Percentiles rank a stretch among this genome's conserved stretches.
These are phyloP conservation scores for Krasilnikovozyma curviuscula DNA, from an alignment of 768 basidiomycete species.

Conservation along the genomic window DNA sequence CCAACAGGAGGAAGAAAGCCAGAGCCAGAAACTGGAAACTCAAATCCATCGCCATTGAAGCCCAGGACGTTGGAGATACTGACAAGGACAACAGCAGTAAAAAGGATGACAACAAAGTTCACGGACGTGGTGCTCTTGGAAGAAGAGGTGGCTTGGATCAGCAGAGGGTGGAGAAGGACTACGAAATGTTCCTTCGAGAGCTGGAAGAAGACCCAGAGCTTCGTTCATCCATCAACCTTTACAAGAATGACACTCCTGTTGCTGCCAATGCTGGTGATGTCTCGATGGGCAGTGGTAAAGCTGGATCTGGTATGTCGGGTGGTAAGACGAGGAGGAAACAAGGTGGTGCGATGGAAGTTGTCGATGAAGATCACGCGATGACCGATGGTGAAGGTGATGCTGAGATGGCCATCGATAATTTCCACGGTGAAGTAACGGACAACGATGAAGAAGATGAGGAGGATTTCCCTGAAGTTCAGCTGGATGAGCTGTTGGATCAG, in stretches of 20 bases:
- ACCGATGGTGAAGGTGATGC: conserved; percentile 22
- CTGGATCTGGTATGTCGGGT: conserved; percentile 8
- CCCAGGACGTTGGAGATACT: conserved; percentile 65
- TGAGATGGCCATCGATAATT: conserved; percentile 10
- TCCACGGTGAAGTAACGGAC: conserved; percentile 28
- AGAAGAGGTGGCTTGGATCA: conserved; percentile 73
- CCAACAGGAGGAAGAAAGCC: conserved; percentile 77
- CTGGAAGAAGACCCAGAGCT: conserved; percentile 89
- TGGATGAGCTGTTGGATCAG: conserved; percentile 74
- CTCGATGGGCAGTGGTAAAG: conserved; percentile 26
- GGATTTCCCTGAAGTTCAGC: conserved; percentile 70
- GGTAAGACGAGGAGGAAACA: conserved; percentile 30
- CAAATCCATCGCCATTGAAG: conserved; percentile 79
- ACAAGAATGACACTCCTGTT: conserved; percentile 35
- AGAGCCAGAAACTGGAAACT: conserved; percentile 69
- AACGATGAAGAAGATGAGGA: conserved; percentile 40
- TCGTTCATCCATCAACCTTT: conserved; percentile 66
- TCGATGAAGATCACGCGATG: conserved; percentile 28
- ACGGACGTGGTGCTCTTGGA: conserved; percentile 63
- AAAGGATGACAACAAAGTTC: conserved; percentile 10
- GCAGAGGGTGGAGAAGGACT: conserved; percentile 87
- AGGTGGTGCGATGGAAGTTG: conserved; percentile 49
- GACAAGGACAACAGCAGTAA: conserved; percentile 18
- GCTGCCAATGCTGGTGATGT: conserved; percentile 27
- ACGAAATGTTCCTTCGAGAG: conserved; percentile 84